Evolutionary conservation across 306 rosid genomes (phyloP).

Genomic region (Cyclanthera cordifolia): DNA sequence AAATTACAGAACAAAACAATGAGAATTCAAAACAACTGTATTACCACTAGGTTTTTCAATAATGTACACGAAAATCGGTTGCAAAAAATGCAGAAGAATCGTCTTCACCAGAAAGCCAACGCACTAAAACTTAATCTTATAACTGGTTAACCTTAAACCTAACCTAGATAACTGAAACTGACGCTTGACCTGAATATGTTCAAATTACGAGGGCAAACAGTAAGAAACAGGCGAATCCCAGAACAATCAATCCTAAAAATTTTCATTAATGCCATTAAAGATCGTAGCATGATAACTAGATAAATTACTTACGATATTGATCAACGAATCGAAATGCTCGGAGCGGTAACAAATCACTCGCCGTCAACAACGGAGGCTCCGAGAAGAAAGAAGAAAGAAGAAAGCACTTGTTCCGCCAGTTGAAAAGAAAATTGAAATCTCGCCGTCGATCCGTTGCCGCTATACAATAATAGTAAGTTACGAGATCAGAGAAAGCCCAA

Average conservation of each 20-base stretch:
- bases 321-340: not conserved
- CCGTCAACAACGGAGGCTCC: not conserved
- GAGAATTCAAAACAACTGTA: not conserved
- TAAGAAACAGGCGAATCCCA: not conserved
- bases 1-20: not conserved
- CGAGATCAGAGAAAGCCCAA: not conserved
- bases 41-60: not conserved
- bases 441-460: conserved; percentile 4
- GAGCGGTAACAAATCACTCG: not conserved
- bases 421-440: not conserved
- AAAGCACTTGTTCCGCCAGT: not conserved
- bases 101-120: not conserved
- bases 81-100: not conserved
- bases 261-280: not conserved
- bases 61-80: not conserved
- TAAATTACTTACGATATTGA: not conserved
- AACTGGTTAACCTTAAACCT: not conserved
- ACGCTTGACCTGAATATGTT: not conserved
- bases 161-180: not conserved
- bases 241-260: not conserved
- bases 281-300: not conserved
- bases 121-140: not conserved
- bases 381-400: not conserved
- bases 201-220: not conserved
- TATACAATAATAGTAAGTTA: too few species aligned